Conservation (phyloP, 257 asterid genomes). For the Capsicum pubescens region DNA sequence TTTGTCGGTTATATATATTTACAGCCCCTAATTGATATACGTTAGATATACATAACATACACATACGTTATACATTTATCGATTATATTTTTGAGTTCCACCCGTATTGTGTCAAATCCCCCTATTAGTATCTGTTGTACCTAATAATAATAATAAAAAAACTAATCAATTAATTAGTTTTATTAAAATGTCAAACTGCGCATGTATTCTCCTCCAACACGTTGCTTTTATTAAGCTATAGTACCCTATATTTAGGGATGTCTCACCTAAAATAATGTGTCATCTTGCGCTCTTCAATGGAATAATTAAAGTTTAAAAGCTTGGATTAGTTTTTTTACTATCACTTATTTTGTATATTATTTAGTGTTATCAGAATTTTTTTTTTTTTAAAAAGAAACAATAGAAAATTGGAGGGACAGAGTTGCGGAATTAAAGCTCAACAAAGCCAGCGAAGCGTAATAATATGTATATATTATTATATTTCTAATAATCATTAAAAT, state of each 20-base stretch:
- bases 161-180: background rate
- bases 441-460: slow-evolving; percentile 15
- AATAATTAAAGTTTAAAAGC: background rate
- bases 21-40: no score
- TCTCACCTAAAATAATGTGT: background rate
- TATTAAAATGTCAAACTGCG: background rate
- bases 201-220: background rate
- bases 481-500: background rate
- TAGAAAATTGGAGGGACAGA: background rate
- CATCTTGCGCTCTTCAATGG: background rate
- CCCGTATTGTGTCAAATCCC: background rate
- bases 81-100: background rate
- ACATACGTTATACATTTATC: background rate
- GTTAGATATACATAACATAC: no score
- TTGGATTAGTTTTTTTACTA: background rate
- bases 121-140: background rate
- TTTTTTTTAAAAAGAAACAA: background rate
- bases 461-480: background rate
- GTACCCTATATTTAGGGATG: background rate
- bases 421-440: slow-evolving; percentile 1
- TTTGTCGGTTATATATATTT: background rate
- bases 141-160: background rate
- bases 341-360: background rate
- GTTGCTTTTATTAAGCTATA: background rate
- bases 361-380: background rate